These are phyloP conservation scores for Cyberlindnera sargentensis DNA, from an alignment of 805 yeast genomes.

Conservation along the genomic window DNA sequence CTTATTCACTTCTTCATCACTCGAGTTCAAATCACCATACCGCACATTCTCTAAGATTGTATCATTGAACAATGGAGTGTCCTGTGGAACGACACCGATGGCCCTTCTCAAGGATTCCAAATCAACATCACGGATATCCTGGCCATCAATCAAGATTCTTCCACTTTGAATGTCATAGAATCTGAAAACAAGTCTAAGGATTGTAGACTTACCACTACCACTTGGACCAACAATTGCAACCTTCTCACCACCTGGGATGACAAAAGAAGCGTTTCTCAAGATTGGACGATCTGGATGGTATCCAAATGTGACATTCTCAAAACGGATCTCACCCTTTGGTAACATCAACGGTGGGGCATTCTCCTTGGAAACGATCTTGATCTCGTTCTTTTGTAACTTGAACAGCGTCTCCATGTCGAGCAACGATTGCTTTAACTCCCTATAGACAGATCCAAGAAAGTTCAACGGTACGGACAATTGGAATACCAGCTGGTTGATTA, in stretches of 20 bases:
- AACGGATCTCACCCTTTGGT: slow-evolving; percentile 56
- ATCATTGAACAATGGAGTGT: slow-evolving; percentile 92
- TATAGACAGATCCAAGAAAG: slow-evolving; percentile 89
- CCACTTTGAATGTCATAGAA: slow-evolving; percentile 83
- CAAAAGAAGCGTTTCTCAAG: slow-evolving; percentile 69
- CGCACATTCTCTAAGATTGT: slow-evolving; percentile 80
- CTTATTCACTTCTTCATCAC: slow-evolving; percentile 58
- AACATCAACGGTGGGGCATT: slow-evolving; percentile 56
- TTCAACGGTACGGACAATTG: slow-evolving; percentile 93
- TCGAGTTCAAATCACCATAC: slow-evolving; percentile 72
- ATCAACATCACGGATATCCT: slow-evolving; percentile 70
- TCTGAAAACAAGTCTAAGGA: slow-evolving; percentile 75
- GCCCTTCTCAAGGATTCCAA: slow-evolving; percentile 65
- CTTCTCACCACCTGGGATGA: slow-evolving; percentile 83
- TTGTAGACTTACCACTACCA: slow-evolving; percentile 93
- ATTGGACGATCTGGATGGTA: slow-evolving; percentile 88
- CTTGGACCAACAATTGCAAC: slow-evolving; percentile 96
- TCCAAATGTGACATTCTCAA: slow-evolving; percentile 90
- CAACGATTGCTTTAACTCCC: slow-evolving; percentile 88
- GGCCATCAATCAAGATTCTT: slow-evolving; percentile 78
- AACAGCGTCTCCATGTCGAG: slow-evolving; percentile 95
- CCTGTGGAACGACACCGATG: slow-evolving; percentile 96
- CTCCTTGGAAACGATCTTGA: slow-evolving; percentile 56
- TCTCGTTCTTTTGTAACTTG: slow-evolving; percentile 69
- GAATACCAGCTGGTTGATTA: slow-evolving; percentile 92